Base-by-base conservation (phyloP, 495 filamentous ascomycete genomes). In the Neurospora sp. region DNA sequence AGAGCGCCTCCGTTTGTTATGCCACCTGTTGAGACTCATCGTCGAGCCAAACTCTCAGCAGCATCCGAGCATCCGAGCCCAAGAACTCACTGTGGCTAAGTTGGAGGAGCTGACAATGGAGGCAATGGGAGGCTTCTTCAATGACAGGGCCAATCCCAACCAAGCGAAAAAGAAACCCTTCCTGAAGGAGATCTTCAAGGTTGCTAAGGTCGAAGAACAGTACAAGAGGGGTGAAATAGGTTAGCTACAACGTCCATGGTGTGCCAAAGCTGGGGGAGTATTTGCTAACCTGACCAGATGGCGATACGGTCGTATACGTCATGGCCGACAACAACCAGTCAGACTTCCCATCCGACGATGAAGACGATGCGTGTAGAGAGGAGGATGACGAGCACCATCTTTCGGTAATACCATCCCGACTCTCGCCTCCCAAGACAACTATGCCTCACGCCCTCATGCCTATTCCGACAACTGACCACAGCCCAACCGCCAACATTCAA, bases 181-280 rank as follows among this genome's bases (percentile, higher is more conserved):
- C 27, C 71, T 93, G 22, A 88, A 89, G 72, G 90, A 92, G 77
- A 87, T 93, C 6, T 93, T 91, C 77, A 87, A 86, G 70, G 86
- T 93, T 22, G 89, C 91, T 27, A 83, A 84, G 69, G 80, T 83
- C 75, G 89, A 93, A 77, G 90, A 92, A 74, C 80, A 84, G 10
- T 91, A 82, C 73, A 80, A 84, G 59, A 84, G 87, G 68, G 86
- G 86, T 17, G 86, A 90, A 74, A 86, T 91, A 38, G 89, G 90
- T 92, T 80, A 76, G 88, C 72, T 41, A 2, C 65, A 53, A 8
- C 27, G 16, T 41, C 16, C 14, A 35, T 27, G 16, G 69, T 38
- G 27, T 39, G 9, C 20, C 14, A 69, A 39, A 20, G 8, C 69
- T 69, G 40, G 22, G 41, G 22, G 16, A 61, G 9, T 27, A 38